Evolutionary conservation across 1,284 basidiomycete genomes (phyloP).

Genomic region (Trichosporon inkin): DNA sequence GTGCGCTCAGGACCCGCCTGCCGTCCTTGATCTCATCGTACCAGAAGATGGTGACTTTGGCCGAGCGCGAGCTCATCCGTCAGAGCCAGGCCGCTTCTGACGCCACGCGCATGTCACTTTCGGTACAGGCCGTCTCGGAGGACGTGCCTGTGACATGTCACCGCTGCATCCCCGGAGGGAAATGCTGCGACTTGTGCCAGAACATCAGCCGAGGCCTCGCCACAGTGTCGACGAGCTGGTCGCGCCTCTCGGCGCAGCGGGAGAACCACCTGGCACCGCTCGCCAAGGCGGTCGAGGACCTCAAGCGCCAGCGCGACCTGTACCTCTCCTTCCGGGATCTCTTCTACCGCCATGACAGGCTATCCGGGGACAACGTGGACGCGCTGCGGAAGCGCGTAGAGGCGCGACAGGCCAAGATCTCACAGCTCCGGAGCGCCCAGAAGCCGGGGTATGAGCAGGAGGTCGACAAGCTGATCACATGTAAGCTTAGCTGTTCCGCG

Average conservation of each 20-base stretch:
- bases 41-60: slow-evolving; percentile 79
- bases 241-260: slow-evolving; percentile 68
- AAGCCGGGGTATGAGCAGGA: slow-evolving; percentile 80
- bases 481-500: slow-evolving; percentile 20
- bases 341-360: slow-evolving; percentile 72
- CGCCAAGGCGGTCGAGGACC: slow-evolving; percentile 28
- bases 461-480: slow-evolving; percentile 61
- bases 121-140: slow-evolving; percentile 71
- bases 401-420: slow-evolving; percentile 66
- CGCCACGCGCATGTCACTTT: slow-evolving; percentile 71
- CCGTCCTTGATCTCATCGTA: slow-evolving; percentile 69
- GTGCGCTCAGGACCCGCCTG: slow-evolving; percentile 66
- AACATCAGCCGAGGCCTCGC: slow-evolving; percentile 72
- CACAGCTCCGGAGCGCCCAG: slow-evolving; percentile 61
- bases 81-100: slow-evolving; percentile 82
- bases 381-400: slow-evolving; percentile 79
- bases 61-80: slow-evolving; percentile 78
- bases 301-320: slow-evolving; percentile 75
- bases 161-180: slow-evolving; percentile 53
- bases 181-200: slow-evolving; percentile 66
- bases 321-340: slow-evolving; percentile 79
- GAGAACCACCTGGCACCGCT: slow-evolving; percentile 54
- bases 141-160: slow-evolving; percentile 43
- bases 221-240: slow-evolving; percentile 64
- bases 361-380: slow-evolving; percentile 80